Base-by-base conservation (phyloP, 1,139 yeast genomes). In the Debaryomycetaceae sp. region DNA sequence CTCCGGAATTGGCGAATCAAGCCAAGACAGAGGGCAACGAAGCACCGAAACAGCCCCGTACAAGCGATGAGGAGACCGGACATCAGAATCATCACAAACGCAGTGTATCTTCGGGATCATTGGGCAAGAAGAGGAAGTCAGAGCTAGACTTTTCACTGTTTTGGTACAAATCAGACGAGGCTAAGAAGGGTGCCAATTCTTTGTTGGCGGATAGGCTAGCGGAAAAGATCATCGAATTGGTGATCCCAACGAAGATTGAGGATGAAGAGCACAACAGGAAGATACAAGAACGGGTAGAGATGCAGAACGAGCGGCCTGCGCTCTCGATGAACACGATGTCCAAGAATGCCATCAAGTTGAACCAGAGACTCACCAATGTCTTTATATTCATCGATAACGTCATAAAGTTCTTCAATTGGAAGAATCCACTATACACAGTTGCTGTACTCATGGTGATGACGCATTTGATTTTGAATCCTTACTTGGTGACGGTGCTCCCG, bases 251-350 rank as follows among this genome's bases (percentile, higher is more conserved):
- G 5, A 71, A 83, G 11, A 67, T 79, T 3, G 68, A 69, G 38
- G 69, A 63, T 31, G 65, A 65, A 19, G 67, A 63, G 41, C 57
- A 68, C n/a, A 59, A 55, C 14, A 51, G 55, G 15, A 60, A 78
- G 8, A 44, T 69, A 15, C 66, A 73, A 34, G 73, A 70, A 16
- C 59, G 94, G 43, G 64, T 79, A 17, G 75, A 69, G 39, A 74
- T 76, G 47, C 88, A 86, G 43, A 78, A 78, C 45, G 60, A 69
- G 15, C 61, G 95, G 38, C 94, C 95, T 0, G 78, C 79, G 14
- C 63, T 88, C 30, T 81, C 88, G 19, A 79, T 87, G 38, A 86
- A 78, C 34, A 51, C 75, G 8, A 84, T 86, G 83, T 78, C 88
- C 33, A 76, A 72, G 45, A 87, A 88, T 56, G 76, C 86, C 43